Evolutionary conservation across 1,284 basidiomycete species (phyloP).

Genomic region (Tremellales sp.): DNA sequence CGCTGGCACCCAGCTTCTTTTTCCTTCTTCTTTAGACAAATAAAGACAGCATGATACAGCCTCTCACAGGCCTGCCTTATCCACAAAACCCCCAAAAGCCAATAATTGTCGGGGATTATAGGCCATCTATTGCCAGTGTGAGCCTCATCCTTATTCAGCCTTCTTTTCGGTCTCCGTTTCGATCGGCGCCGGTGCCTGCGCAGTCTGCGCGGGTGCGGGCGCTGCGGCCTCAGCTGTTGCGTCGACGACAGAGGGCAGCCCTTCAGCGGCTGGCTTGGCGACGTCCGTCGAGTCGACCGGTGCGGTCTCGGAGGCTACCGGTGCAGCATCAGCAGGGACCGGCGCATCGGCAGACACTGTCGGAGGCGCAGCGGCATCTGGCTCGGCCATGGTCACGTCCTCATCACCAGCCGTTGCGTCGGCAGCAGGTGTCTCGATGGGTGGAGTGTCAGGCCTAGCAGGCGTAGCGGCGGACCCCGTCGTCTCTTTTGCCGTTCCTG

Average conservation of each 20-base stretch:
- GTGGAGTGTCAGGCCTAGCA: neutral
- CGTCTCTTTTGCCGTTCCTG: neutral
- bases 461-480: neutral
- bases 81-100: too few species aligned
- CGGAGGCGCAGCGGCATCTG: neutral
- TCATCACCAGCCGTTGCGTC: conserved; percentile 1
- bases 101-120: too few species aligned
- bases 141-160: neutral
- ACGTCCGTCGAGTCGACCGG: neutral
- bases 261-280: neutral
- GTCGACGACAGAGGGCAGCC: neutral
- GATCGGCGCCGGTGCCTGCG: too few species aligned
- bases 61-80: too few species aligned
- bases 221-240: neutral
- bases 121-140: too few species aligned
- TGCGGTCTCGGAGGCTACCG: neutral
- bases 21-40: too few species aligned
- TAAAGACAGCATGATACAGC: too few species aligned
- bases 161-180: too few species aligned
- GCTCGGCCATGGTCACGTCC: conserved; percentile 9
- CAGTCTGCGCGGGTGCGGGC: neutral
- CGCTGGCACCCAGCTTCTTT: too few species aligned
- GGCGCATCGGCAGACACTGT: neutral
- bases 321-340: neutral
- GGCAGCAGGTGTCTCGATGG: neutral